Evolutionary conservation across 192 early-diverging fungal genomes (phyloP).

Genomic region (Coemansia erecta): DNA sequence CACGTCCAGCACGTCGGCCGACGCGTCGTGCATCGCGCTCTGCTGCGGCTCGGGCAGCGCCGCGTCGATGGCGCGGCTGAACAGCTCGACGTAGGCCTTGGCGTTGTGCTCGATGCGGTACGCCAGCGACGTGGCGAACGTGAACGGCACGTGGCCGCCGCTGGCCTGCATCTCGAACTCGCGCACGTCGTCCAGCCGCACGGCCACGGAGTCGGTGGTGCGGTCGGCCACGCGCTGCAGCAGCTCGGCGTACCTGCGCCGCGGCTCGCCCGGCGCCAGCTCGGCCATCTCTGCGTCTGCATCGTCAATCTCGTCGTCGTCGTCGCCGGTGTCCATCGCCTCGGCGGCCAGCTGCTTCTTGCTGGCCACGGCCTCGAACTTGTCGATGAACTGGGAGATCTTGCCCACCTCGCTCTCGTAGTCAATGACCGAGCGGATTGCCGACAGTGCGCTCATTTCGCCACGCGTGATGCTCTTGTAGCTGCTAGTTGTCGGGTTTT

Average conservation of each 20-base stretch:
- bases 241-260: constrained; percentile 14
- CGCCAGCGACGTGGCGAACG: constrained; percentile 47
- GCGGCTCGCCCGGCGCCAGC: background rate
- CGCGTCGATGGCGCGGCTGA: constrained; percentile 71
- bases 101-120: constrained; percentile 79
- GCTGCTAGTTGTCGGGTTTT: constrained; percentile 2
- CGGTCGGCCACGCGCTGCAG: constrained; percentile 67
- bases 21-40: constrained; percentile 42
- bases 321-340: background rate
- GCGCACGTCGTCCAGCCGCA: constrained; percentile 70
- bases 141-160: constrained; percentile 24
- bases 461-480: background rate
- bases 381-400: constrained; percentile 38
- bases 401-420: constrained; percentile 45
- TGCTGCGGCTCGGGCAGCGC: constrained; percentile 56
- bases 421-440: constrained; percentile 45
- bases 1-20: constrained; percentile 84
- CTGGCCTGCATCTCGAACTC: constrained; percentile 46
- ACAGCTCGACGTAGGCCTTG: constrained; percentile 79
- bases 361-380: constrained; percentile 25
- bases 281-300: constrained; percentile 13
- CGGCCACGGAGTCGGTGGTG: constrained; percentile 55
- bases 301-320: constrained; percentile 10
- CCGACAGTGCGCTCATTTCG: constrained; percentile 44
- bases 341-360: constrained; percentile 24